Conservation (phyloP, 1,139 yeast species). For the Candida anutae region DNA sequence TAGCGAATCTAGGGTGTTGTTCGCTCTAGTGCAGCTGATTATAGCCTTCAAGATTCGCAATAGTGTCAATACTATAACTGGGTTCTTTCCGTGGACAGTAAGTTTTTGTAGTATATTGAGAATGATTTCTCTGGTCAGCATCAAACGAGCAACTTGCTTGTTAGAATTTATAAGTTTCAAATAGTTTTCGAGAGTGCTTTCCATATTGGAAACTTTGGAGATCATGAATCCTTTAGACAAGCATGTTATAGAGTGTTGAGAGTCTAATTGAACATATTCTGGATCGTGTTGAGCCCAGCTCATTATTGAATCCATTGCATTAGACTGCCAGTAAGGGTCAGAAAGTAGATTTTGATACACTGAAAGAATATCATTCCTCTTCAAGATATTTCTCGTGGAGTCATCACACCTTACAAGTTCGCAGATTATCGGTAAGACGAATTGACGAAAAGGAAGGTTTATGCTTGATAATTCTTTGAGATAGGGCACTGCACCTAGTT, state of each 20-base stretch:
- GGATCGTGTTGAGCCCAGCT: conserved; percentile 31
- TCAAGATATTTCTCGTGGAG: conserved; percentile 30
- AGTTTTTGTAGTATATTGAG: conserved; percentile 25
- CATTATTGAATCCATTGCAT: conserved; percentile 53
- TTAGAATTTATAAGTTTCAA: conserved; percentile 23
- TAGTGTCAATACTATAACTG: conserved; percentile 31
- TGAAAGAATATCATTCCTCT: conserved; percentile 34
- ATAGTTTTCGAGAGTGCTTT: conserved; percentile 33
- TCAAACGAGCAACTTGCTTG: conserved; percentile 12
- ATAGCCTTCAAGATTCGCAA: conserved; percentile 25
- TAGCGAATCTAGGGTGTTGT: conserved; percentile 2
- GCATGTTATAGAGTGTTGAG: conserved; percentile 23
- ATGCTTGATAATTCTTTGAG: conserved; percentile 38
- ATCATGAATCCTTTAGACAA: conserved; percentile 33
- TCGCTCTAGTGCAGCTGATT: conserved; percentile 6
- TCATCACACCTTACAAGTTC: conserved; percentile 49
- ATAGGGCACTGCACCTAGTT: conserved; percentile 46
- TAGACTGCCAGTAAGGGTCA: conserved; percentile 67
- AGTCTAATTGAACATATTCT: conserved; percentile 15
- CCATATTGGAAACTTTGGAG: conserved; percentile 33
- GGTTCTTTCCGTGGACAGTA: conserved; percentile 18
- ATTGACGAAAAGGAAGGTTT: conserved; percentile 50
- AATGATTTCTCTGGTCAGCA: conserved; percentile 22
- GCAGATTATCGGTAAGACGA: conserved; percentile 54
- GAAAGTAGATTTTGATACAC: conserved; percentile 41